A percentile compares a stretch with the other conserved stretches of the same genome.
Evolutionary conservation across 2,329 filamentous ascomycete genomes (phyloP).

Genomic region (Diaporthe citri): DNA sequence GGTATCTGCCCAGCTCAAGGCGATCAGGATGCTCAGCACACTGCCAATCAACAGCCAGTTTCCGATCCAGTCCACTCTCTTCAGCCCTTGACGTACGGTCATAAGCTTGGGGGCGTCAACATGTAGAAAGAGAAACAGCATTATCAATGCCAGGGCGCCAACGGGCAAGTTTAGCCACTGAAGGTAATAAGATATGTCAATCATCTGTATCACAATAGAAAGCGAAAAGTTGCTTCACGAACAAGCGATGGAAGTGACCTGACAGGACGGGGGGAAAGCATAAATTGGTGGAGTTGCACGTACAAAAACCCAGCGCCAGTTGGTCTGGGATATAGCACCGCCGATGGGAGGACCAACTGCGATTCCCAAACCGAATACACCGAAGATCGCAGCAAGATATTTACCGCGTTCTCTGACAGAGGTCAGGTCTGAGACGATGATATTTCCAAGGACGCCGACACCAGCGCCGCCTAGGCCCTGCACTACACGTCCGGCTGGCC

Average conservation of each 20-base stretch:
- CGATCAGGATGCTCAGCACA: conserved; percentile 52
- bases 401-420: conserved; percentile 38
- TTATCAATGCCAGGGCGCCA: conserved; percentile 22
- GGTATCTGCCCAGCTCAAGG: conserved; percentile 57
- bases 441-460: conserved; percentile 37
- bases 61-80: conserved; percentile 50
- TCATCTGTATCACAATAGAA: background rate
- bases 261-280: too few species aligned
- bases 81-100: conserved; percentile 43
- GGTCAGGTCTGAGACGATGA: conserved; percentile 41
- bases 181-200: background rate
- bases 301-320: conserved; percentile 43
- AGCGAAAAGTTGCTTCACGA: background rate
- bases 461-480: background rate
- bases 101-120: conserved; percentile 49
- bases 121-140: conserved; percentile 54
- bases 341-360: conserved; percentile 39
- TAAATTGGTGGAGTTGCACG: background rate
- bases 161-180: conserved; percentile 40
- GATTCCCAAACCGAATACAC: conserved; percentile 43
- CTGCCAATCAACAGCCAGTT: conserved; percentile 47
- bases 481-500: background rate
- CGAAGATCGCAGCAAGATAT: conserved; percentile 38
- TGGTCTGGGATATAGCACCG: conserved; percentile 40
- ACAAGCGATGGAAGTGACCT: background rate